Base-by-base conservation (phyloP, 345 rosid genomes). In the Sapria himalayana region DNA sequence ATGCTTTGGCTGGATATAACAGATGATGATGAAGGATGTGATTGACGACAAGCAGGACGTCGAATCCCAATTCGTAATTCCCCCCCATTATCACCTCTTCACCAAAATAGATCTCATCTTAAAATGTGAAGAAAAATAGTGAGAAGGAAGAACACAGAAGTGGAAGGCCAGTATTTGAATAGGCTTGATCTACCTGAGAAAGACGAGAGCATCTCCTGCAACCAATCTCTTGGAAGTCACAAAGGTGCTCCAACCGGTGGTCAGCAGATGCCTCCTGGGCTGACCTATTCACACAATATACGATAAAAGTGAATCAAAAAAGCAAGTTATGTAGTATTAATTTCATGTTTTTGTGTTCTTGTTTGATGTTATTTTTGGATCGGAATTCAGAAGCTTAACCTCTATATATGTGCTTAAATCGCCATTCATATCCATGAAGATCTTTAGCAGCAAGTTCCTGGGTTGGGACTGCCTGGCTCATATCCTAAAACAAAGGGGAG, bases 171-270 rank as follows among this genome's bases (percentile, higher is more conserved):
- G 33, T 51, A 24, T 24, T 39, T n/a, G 4, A 25, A 41, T 2
- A 17, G 33, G 46, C 21, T 16, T 19, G 34, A 9, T 15, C 39
- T 51, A 89, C 94, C 98, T 82, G 21, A 89, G 48, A 57, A 89
- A 82, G 14, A 89, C 85, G 47, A 89, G 79, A 20, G 85, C 63
- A 66, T 82, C 98, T 20, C 94, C 84, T 5, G 93, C 91, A 33
- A 69, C 81, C 50, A 89, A 61, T 70, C 70, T 72, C 67, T 82
- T 89, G 9, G 93, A 76, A 43, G 93, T 63, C 27, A 89, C 93
- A 58, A 82, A 89, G 7, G 85, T 74, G 61, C 94, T 89, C 98
- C 94, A 89, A 15, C 94, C 98, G 0, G 98, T 82, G 10, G 93
- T 82, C 38, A 89, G 74, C 52, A 82, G 62, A 60, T 89, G 98